Base-by-base conservation (phyloP, 2,329 filamentous ascomycete genomes). In the Penicillium janthinellum region DNA sequence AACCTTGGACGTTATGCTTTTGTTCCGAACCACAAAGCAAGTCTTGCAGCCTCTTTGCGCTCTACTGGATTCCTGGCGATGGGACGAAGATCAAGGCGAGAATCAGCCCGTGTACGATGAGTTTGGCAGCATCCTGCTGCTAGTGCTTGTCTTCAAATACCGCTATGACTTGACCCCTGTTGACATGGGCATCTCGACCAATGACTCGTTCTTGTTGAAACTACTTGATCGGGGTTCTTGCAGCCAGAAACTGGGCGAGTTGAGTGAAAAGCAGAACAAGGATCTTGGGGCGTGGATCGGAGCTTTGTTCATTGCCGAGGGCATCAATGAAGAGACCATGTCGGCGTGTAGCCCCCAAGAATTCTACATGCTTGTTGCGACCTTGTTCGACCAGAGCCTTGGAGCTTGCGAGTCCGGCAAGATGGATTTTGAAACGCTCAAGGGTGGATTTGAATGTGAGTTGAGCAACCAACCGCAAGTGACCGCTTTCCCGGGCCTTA, bases 61-160 rank as follows among this genome's bases (percentile, higher is more conserved):
- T 31, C 73, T 87, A 47, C 71, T 89, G 14, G 85, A 88, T 64
- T 80, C 83, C n/a, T 89, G 86, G 86, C 80, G 80, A 44, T 87
- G 86, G 73, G 86, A 88, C 56, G 85, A 86, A 63, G 86, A 88
- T 57, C 85, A 88, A 73, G 83, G 81, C 48, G 86, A 89, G 65
- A 85, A 84, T 55, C 86, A 88, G 65, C 86, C 86, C 0, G 81
- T 87, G 3, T 89, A 88, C 63, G 86, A 89, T 64, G 86, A 89
- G 64, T 89, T 88, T 60, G 84, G 85, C 2, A 83, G 84, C 14
- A 82, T 88, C 22, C 74, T 89, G 12, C 77, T 88, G 1, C 76
- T 88, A 41, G 77, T 87, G 4, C 75, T 87, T 42, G 82, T 83
- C 0, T 82, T 85, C 58, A 81, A 84, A 34, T 79, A 86, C 67